phyloP scores from a whole-genome alignment of 306 rosid species.

The Malus domestica region ASM211411v1 NC_041801.1:417001-417500 shows the following conservation, averaged over 20 bases:
- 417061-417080: constrained; percentile 69
- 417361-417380: constrained; percentile 27
- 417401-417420: constrained; percentile 29
- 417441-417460: constrained; percentile 34
- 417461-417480: constrained; percentile 30
- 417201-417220: constrained; percentile 43
- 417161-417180: constrained; percentile 35
- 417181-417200: constrained; percentile 33
- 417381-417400: constrained; percentile 36
- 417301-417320: constrained; percentile 27
- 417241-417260: constrained; percentile 71
- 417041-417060: constrained; percentile 67
- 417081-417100: constrained; percentile 57
- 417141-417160: constrained; percentile 59
- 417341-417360: constrained; percentile 26
- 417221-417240: constrained; percentile 51
- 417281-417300: constrained; percentile 34
- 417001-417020: constrained; percentile 90
- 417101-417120: constrained; percentile 77
- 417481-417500: constrained; percentile 48
- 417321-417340: constrained; percentile 24
- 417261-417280: constrained; percentile 89
- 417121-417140: constrained; percentile 82
- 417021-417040: constrained; percentile 76
- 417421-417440: constrained; percentile 18